Evolutionary conservation across 192 early-diverging fungal genomes (phyloP).

Genomic region (Haplosporangium gracile): DNA sequence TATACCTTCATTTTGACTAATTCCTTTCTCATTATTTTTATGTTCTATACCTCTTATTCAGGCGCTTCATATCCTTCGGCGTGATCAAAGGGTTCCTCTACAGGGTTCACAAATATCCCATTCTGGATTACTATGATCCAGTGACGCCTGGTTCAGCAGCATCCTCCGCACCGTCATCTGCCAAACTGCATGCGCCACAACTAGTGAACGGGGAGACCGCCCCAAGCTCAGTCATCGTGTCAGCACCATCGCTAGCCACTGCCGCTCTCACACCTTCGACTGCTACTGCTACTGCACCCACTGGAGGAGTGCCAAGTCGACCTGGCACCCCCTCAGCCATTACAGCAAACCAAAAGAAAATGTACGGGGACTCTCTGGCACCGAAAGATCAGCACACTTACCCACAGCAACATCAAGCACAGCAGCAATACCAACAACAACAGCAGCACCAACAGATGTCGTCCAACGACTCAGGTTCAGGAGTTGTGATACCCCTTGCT

Average conservation of each 20-base stretch:
- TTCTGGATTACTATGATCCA: conserved; percentile 54
- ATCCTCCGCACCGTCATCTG: conserved; percentile 11
- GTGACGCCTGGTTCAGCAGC: neutral
- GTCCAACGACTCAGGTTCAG: neutral
- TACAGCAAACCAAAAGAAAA: conserved; percentile 8
- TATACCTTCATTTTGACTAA: neutral
- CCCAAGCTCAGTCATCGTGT: neutral
- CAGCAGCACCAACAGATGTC: neutral
- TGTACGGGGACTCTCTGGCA: conserved; percentile 21
- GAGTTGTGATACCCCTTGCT: conserved; percentile 28
- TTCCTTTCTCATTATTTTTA: too few relatives aligned
- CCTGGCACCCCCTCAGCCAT: neutral
- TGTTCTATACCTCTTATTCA: conserved; percentile 36
- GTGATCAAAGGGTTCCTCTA: conserved; percentile 86
- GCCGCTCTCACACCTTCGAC: conserved; percentile 4
- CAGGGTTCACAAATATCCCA: conserved; percentile 94
- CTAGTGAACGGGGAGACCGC: neutral
- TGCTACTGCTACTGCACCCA: neutral
- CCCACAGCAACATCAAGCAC: neutral
- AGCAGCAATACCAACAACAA: neutral
- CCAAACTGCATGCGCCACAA: neutral
- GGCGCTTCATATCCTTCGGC: conserved; percentile 93
- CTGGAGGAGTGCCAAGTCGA: neutral
- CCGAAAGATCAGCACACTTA: conserved; percentile 25
- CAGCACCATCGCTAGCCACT: neutral